Conservation (phyloP, 768 basidiomycete genomes). For the Lactarius deliciosus region DNA sequence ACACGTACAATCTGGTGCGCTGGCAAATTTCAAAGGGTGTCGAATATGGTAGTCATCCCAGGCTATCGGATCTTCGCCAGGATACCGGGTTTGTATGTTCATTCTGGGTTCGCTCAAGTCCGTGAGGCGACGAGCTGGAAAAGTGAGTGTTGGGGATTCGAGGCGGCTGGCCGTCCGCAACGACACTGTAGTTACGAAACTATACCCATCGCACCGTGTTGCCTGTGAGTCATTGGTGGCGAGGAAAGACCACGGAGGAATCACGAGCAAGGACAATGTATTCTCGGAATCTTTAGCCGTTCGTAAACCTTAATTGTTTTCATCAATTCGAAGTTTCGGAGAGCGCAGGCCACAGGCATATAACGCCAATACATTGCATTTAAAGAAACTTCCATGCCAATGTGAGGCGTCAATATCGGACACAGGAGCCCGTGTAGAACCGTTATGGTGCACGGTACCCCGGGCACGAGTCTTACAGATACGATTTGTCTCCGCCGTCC, state of each 20-base stretch:
- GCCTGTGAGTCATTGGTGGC: slow-evolving; percentile 2
- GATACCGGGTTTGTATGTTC: slow-evolving; percentile 18
- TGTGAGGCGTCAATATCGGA: slow-evolving; percentile 12
- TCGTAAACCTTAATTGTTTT: slow-evolving; percentile 8
- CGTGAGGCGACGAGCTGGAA: slow-evolving; percentile 16
- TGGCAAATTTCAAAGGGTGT: slow-evolving; percentile 26
- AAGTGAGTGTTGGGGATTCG: slow-evolving; percentile 17
- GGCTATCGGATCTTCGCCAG: slow-evolving; percentile 23
- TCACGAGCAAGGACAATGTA: not conserved
- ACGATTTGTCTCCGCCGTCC: slow-evolving; percentile 12
- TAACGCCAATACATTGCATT: not conserved
- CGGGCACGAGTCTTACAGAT: slow-evolving; percentile 3
- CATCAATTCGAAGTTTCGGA: slow-evolving; percentile 6
- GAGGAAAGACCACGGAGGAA: slow-evolving; percentile 1
- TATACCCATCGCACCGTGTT: not conserved
- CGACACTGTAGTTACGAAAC: slow-evolving; percentile 9
- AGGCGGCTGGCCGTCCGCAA: not conserved
- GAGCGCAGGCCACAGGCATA: slow-evolving; percentile 2
- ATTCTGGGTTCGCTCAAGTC: slow-evolving; percentile 17
- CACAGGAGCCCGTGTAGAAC: slow-evolving; percentile 5
- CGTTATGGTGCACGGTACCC: not conserved
- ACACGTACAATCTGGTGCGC: slow-evolving; percentile 14
- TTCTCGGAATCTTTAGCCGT: slow-evolving; percentile 13
- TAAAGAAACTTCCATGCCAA: slow-evolving; percentile 5
- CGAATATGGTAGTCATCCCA: slow-evolving; percentile 16